Evolutionary conservation across 352 stramenopile species (phyloP).

Genomic region (Pythium scleroteichum): DNA sequence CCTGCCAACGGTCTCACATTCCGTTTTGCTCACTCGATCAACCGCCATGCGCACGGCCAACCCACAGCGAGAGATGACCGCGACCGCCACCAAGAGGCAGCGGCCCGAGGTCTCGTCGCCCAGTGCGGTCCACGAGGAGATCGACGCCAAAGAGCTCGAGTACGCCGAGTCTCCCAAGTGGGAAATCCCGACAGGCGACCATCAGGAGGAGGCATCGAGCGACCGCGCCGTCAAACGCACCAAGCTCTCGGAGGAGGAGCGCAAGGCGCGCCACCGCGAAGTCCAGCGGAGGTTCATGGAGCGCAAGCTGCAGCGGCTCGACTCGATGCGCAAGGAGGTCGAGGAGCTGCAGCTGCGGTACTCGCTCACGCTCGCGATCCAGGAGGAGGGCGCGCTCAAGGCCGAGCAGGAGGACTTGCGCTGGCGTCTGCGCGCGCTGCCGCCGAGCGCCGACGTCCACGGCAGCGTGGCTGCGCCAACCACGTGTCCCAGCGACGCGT

Average conservation of each 20-base stretch:
- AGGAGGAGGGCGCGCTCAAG: slow-evolving; percentile 14
- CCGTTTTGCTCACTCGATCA: background rate
- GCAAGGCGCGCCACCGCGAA: slow-evolving; percentile 25
- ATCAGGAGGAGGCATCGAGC: background rate
- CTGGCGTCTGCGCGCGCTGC: slow-evolving; percentile 10
- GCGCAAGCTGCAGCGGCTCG: slow-evolving; percentile 25
- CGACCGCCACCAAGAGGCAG: background rate
- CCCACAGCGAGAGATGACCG: background rate
- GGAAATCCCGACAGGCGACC: background rate
- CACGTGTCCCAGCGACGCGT: slow-evolving; percentile 10
- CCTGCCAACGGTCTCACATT: no score
- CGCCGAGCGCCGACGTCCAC: slow-evolving; percentile 2
- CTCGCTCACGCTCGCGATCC: slow-evolving; percentile 13
- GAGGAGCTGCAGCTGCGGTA: slow-evolving; percentile 22
- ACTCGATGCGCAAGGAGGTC: slow-evolving; percentile 22
- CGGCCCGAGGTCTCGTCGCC: background rate
- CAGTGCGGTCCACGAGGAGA: background rate
- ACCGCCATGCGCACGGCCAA: background rate
- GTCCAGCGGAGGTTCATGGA: slow-evolving; percentile 29
- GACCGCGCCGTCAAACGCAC: background rate
- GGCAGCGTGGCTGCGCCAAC: no score
- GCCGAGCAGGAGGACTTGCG: slow-evolving; percentile 19
- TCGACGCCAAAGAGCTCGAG: background rate
- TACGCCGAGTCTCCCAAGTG: background rate
- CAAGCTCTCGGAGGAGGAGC: slow-evolving; percentile 18